phyloP scores from a whole-genome alignment of 306 rosid species.

The Sechiopsis laciniata region DNA sequence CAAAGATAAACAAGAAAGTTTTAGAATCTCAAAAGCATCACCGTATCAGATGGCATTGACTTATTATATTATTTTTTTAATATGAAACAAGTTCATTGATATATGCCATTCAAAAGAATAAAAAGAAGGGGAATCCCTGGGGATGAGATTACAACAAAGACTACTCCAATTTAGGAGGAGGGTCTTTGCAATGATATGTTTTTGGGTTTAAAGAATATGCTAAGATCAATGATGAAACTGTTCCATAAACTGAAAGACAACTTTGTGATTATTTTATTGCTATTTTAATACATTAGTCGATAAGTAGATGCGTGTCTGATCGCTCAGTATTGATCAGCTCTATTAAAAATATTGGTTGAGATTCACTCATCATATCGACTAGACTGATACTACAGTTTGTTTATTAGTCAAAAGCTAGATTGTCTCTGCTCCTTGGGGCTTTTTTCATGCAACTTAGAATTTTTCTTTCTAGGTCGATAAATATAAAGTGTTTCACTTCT shows the following conservation, averaged over 20 bases:
- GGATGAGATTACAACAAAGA: no score
- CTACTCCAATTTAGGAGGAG: no score
- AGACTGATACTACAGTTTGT: not conserved
- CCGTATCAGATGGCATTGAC: not conserved
- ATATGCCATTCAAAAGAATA: not conserved
- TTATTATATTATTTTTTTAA: no score
- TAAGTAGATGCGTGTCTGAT: slow-evolving; percentile 4
- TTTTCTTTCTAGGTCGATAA: not conserved
- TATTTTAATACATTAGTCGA: not conserved
- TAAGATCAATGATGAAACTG: not conserved
- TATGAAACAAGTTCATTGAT: not conserved
- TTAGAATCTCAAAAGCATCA: not conserved
- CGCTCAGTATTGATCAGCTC: not conserved
- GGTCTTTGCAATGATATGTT: not conserved
- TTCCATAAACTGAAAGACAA: not conserved
- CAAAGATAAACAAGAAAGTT: not conserved
- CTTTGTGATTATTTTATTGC: not conserved
- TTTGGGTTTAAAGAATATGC: not conserved
- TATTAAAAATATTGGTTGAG: not conserved
- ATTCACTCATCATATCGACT: not conserved
- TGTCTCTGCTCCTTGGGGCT: not conserved
- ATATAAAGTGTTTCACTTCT: not conserved
- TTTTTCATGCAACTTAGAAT: not conserved
- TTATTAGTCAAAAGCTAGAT: not conserved
- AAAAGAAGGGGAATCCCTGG: no score